Evolutionary conservation across 345 rosid genomes (phyloP).

Genomic region (Lumnitzera racemosa): DNA sequence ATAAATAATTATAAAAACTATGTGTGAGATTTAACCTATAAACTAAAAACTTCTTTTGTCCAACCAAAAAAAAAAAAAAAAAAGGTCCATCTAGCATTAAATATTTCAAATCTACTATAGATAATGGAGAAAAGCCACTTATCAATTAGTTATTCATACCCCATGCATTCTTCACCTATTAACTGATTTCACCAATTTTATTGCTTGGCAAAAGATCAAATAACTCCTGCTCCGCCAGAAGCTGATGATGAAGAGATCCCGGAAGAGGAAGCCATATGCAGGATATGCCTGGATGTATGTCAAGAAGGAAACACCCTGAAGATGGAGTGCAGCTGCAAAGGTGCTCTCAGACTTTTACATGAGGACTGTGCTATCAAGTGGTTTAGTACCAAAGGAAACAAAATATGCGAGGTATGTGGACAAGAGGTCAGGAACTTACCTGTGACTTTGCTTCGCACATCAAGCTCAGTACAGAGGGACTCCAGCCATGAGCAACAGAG

Average conservation of each 20-base stretch:
- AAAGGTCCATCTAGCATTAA: no score
- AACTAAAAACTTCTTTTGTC: no score
- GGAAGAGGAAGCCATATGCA: conserved; percentile 94
- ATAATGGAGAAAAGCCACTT: no score
- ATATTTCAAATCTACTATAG: no score
- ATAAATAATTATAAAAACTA: no score
- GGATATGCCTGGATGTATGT: conserved; percentile 81
- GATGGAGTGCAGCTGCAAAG: conserved; percentile 98
- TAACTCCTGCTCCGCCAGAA: conserved; percentile 39
- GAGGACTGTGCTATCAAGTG: conserved; percentile 85
- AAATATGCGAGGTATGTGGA: conserved; percentile 83
- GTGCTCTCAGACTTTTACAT: conserved; percentile 79
- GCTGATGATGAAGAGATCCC: conserved; percentile 83
- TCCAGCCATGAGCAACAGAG: conserved; percentile 44
- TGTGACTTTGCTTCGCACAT: conserved; percentile 65
- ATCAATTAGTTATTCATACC: no score
- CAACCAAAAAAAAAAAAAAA: no score
- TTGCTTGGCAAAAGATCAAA: conserved; percentile 43
- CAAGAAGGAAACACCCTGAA: conserved; percentile 85
- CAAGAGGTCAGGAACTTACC: conserved; percentile 85
- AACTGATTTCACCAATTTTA: neutral
- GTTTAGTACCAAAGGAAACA: conserved; percentile 81
- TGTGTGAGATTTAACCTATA: no score
- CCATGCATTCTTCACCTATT: no score
- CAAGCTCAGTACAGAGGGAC: conserved; percentile 37